Percentiles rank a stretch among this genome's conserved stretches.
Conservation (phyloP, 345 rosid genomes). For the Pseudoturritis turrita region DNA sequence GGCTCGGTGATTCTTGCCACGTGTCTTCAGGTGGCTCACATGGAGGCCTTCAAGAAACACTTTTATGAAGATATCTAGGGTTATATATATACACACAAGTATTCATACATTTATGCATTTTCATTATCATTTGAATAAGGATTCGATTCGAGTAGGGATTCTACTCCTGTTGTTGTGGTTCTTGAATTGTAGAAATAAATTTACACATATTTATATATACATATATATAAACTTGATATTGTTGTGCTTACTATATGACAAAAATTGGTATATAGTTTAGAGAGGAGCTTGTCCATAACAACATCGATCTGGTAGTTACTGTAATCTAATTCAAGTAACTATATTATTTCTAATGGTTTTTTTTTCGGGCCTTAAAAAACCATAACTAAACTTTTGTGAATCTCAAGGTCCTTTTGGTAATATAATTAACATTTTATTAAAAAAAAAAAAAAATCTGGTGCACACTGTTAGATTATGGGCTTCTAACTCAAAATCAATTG, state of each 20-base stretch:
- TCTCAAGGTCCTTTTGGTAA: too few relatives aligned
- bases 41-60: conserved; percentile 32
- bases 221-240: not conserved
- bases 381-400: too few relatives aligned
- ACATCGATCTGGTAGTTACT: too few relatives aligned
- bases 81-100: not conserved
- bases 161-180: not conserved
- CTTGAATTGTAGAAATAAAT: not conserved
- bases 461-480: too few relatives aligned
- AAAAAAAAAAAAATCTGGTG: too few relatives aligned
- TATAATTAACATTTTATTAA: too few relatives aligned
- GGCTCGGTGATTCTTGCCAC: conserved; percentile 27
- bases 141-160: not conserved
- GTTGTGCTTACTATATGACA: not conserved
- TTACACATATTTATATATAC: not conserved
- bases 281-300: not conserved
- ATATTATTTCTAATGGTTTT: too few relatives aligned
- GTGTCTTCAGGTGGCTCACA: conserved; percentile 27
- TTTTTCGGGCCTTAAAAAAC: too few relatives aligned
- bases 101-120: conserved; percentile 3
- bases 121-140: conserved; percentile 6
- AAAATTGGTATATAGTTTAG: not conserved
- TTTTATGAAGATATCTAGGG: conserved; percentile 31
- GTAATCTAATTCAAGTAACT: too few relatives aligned
- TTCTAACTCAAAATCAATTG: too few relatives aligned